Base-by-base conservation (phyloP, 257 asterid species). In the Lavandula angustifolia region DNA sequence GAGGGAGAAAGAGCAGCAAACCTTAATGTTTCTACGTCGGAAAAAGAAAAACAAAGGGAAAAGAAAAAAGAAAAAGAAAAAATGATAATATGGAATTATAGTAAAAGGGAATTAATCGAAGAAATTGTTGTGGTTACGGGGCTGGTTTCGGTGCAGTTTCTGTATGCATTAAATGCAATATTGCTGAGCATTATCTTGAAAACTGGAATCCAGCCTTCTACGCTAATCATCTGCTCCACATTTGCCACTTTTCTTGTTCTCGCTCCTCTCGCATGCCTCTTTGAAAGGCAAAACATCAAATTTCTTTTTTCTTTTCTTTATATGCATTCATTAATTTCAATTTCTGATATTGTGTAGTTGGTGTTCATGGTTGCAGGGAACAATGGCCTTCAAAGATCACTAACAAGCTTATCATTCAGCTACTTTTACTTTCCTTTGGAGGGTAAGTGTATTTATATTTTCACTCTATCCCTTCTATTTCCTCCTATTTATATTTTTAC, bases 101-200 rank as follows among this genome's bases (percentile, higher is more conserved):
- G 73, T 13, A 69, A 69, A 41, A 74, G 64, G 68, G 81, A 72
- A 64, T 3, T 72, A 3, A 3, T 89, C 0, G 91, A 87, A 77
- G 92, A 89, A 13, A 33, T 73, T 34, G 75, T 14, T 22, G 74
- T 89, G 60, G 67, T 87, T 27, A 68, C 70, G 61, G 98, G 97
- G 8, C 73, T 92, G 67, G 72, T 87, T 18, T 76, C 65, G 17
- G 80, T 92, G 64, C 98, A 92, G 60, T 82, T 89, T 75, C 16
- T 85, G 50, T 87, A 85, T 48, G 96, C 98, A 1, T 92, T 82
- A 42, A 92, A 89, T 71, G 76, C 98, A 4, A 74, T 89, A 3
- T 70, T 92, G 76, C 72, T 84, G 17, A 78, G 95, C 70, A 81
- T 84, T 77, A 75, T 92, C 11, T 78, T 92, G 89, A 73, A 74